Percentiles rank a stretch among this genome's conserved stretches.
Conservation (phyloP, 192 early-diverging fungal genomes). For the Mortierella hygrophila region DNA sequence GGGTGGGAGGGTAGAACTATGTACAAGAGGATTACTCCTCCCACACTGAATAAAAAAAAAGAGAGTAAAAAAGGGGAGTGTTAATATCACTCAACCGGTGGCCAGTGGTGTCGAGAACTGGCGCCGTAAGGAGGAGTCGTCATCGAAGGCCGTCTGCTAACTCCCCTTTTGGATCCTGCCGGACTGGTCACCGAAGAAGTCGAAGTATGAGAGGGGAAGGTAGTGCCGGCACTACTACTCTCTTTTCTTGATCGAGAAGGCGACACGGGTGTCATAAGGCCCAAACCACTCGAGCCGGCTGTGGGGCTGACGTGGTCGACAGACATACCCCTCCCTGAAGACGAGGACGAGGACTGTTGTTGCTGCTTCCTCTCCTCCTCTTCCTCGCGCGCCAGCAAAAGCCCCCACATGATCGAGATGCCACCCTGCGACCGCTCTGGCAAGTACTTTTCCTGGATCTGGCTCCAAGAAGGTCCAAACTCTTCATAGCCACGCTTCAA, state of each 20-base stretch:
- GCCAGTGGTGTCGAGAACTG: conserved; percentile 1
- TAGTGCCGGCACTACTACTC: not conserved
- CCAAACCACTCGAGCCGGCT: not conserved
- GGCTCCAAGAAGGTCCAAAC: conserved; percentile 45
- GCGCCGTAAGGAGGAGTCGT: not conserved
- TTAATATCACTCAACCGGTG: not conserved
- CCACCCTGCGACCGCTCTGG: conserved; percentile 49
- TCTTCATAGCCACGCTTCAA: conserved; percentile 39
- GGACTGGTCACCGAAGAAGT: not conserved
- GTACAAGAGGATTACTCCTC: conserved; percentile 9
- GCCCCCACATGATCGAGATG: conserved; percentile 53
- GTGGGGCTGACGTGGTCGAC: conserved; percentile 1
- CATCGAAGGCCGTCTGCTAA: not conserved
- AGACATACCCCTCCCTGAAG: not conserved
- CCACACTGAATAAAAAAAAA: conserved; percentile 3
- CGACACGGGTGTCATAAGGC: not conserved
- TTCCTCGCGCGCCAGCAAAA: conserved; percentile 39
- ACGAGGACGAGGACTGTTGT: not conserved
- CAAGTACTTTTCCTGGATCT: conserved; percentile 55
- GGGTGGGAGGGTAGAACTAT: conserved; percentile 6
- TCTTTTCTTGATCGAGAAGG: not conserved
- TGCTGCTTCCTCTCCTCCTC: conserved; percentile 24
- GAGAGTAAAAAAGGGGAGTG: not conserved
- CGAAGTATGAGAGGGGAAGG: not conserved
- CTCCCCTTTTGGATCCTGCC: not conserved